Percentiles rank a stretch among this genome's conserved stretches.
These are phyloP conservation scores for Aspergillus nomiae DNA, from an alignment of 2,329 filamentous ascomycete species.

Conservation along the genomic window DNA sequence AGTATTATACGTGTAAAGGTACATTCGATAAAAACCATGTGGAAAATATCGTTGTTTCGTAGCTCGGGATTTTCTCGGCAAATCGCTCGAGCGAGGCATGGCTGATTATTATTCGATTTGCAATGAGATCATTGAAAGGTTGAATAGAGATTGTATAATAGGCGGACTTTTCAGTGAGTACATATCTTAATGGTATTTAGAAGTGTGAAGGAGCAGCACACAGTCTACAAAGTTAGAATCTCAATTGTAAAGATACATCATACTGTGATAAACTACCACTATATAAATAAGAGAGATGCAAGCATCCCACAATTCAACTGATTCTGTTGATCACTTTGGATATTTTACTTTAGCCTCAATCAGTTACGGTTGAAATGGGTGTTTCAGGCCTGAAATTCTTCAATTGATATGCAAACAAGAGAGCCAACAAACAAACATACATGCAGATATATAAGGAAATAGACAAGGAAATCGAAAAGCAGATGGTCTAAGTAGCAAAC, in stretches of 20 bases:
- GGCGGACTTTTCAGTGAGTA: neutral
- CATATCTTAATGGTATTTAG: neutral
- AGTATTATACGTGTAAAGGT: neutral
- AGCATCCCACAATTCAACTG: neutral
- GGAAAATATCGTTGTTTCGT: neutral
- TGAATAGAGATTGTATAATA: neutral
- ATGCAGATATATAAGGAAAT: neutral
- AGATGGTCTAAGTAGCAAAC: neutral
- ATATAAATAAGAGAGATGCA: neutral
- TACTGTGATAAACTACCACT: neutral
- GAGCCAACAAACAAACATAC: neutral
- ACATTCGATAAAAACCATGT: neutral
- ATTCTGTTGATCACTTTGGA: neutral
- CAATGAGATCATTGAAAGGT: neutral
- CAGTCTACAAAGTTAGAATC: neutral
- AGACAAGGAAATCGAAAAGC: neutral
- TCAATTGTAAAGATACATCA: neutral
- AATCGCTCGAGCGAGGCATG: neutral
- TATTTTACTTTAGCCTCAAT: neutral
- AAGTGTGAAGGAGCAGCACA: neutral
- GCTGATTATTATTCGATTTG: neutral
- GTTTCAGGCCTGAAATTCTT: neutral
- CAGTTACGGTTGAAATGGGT: neutral
- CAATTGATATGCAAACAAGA: neutral
- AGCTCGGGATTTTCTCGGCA: neutral